Evolutionary conservation across 257 asterid genomes (phyloP), one percentile per base, ranked within the genome.

Genomic region (Solanum paucissectum): DNA sequence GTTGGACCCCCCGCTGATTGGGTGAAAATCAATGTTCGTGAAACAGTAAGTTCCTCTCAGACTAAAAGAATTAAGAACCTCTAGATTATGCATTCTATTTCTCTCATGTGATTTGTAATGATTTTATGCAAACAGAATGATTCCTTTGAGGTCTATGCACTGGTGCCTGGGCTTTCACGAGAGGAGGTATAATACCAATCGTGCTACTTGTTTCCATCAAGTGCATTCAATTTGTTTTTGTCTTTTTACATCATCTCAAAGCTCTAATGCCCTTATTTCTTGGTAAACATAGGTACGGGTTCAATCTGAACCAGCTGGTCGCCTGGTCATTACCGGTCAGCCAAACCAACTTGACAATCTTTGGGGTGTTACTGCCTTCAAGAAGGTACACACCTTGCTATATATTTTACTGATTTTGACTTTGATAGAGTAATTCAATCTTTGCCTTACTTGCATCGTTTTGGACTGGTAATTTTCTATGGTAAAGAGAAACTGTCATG

Each of bases 1-100:
- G 92, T 92, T 89, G 99, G 99, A 46, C 93, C 98, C 86, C 95
- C 99, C 46, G 98, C 99, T 88, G 98, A 96, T 69, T 96, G 98
- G 98, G 99, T 96, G 92, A 96, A 95, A 93, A 93, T 96, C 92
- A 96, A 91, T 89, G 92, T 94, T 66, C 98, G 95, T 88, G 95
- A 95, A 94, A 91, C 94, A 88, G 99, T 96, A 94, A 55, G 95
- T 92, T 87, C 83, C 81, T 73, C 23, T 84, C 60, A 32, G 84
- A 86, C 34, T 40, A 73, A 60, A 72, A 7, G 32, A 49, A 49
- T 49, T 49, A 16, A 49, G 62, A 73, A 20, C 49, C 49, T 34
- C 46, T 34, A 34, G 81, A 36, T 73, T 36, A 73, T 73, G 29
- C 49, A 73, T 73, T 34, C 5, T 0, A 33, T 33, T 73, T 73